These are phyloP conservation scores for Perkinsus olseni DNA, from an alignment of 169 alveolate species.

Conservation along the genomic window DNA sequence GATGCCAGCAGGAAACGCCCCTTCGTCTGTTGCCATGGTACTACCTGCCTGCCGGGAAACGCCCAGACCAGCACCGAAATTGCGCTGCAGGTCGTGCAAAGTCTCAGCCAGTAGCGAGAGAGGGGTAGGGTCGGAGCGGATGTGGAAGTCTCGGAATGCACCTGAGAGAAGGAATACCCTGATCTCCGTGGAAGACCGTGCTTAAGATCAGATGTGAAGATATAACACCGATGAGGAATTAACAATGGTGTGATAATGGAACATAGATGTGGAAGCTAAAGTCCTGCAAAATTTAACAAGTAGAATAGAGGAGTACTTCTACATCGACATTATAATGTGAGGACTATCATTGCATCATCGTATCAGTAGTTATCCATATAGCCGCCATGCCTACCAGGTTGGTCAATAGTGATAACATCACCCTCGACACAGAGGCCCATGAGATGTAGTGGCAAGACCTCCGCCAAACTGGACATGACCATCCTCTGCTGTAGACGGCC, in stretches of 20 bases:
- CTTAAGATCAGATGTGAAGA: too few relatives aligned
- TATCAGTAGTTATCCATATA: background rate
- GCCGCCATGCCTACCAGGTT: background rate
- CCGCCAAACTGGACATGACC: background rate
- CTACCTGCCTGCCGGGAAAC: background rate
- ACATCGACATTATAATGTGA: too few relatives aligned
- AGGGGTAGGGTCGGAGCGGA: background rate
- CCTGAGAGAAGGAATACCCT: too few relatives aligned
- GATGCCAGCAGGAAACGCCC: background rate
- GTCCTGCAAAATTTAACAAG: too few relatives aligned
- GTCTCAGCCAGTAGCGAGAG: background rate
- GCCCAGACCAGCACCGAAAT: background rate
- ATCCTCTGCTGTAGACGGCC: background rate
- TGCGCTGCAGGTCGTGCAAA: background rate
- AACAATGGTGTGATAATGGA: too few relatives aligned
- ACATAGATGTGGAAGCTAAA: too few relatives aligned
- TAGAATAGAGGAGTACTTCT: too few relatives aligned
- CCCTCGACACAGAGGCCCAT: background rate
- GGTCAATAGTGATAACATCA: background rate
- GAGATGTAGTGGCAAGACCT: background rate
- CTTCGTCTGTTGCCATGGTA: too few relatives aligned
- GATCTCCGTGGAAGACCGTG: too few relatives aligned
- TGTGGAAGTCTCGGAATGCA: background rate
- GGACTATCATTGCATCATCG: too few relatives aligned
- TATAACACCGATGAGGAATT: too few relatives aligned